Evolutionary conservation across 2,329 filamentous ascomycete species (phyloP), one percentile per base, ranked within the genome.

Genomic region (Nothomitra cinnamomea): DNA sequence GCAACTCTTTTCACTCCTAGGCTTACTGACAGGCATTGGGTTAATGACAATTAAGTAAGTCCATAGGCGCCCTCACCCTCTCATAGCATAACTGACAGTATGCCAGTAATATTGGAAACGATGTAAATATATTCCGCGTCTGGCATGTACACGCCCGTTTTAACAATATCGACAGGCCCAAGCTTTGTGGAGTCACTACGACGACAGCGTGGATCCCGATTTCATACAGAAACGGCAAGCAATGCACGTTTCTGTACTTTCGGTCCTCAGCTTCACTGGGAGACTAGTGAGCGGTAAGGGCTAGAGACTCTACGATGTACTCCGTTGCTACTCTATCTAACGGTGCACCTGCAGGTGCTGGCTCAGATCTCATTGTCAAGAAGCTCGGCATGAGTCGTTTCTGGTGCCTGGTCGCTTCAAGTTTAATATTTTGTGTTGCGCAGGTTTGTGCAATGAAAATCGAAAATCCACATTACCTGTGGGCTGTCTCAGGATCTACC

Each of bases 1-100:
- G 88, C 85, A 94, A 62, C 70, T 94, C 25, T 96, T 94, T 66
- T 67, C 77, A 55, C 80, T 95, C 59, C 86, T 98, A 77, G 88
- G 83, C 40, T 77, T 95, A n/a, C 72, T 96, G 57, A 87, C 88
- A 3, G 92, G 92, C 52, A 85, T 95, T 61, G 92, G 92, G 10
- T 71, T 98, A 59, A 98, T 98, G 92, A 96, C 90, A 0, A 98
- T 98, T 69, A 98, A 98, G 88, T 94, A 74, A 67, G 84, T 72
- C 22, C 36, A 10, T 42, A 13, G 17, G n/a, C 35, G 28, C 13
- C 38, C 17, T 12, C 13, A 24, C 41, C 48, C 13, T 19, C 12
- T 35, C 24, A 17, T 25, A 28, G 19, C n/a, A 24, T 19, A 7
- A 4, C 45, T 36, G 13, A 35, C 40, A 51, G 10, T 12, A 12